phyloP scores from a whole-genome alignment of 805 yeast species.

The Cyberlindnera subsufficiens region DNA sequence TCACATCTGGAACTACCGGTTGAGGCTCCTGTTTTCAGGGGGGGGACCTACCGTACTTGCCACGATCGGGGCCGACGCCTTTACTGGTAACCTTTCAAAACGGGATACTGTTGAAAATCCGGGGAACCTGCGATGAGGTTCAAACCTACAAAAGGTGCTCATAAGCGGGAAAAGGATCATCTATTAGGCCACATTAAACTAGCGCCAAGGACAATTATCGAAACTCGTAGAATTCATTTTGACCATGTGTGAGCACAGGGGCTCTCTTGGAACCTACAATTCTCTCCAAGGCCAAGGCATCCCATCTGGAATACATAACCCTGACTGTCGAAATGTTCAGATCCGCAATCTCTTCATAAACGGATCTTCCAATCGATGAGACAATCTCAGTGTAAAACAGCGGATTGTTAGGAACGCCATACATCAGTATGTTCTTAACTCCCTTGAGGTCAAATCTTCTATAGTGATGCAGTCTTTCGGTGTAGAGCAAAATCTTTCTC shows the following conservation, averaged over 20 bases:
- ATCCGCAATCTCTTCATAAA: conserved; percentile 45
- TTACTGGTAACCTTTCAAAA: not conserved
- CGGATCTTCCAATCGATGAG: conserved; percentile 57
- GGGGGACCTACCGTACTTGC: too few species aligned
- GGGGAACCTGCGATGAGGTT: conserved; percentile 1
- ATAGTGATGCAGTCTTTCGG: conserved; percentile 91
- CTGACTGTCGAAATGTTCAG: conserved; percentile 53
- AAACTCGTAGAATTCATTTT: conserved; percentile 73
- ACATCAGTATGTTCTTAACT: conserved; percentile 75
- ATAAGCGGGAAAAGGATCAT: too few species aligned
- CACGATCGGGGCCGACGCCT: not conserved
- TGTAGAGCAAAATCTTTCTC: conserved; percentile 70
- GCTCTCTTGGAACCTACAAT: conserved; percentile 76
- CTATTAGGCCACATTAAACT: too few species aligned
- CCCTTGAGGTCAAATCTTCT: conserved; percentile 82
- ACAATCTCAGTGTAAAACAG: conserved; percentile 74
- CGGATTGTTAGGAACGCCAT: conserved; percentile 82
- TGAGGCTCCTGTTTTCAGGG: too few species aligned
- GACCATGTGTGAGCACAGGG: conserved; percentile 61
- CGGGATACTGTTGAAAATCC: not conserved
- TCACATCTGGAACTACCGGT: not conserved
- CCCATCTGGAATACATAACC: conserved; percentile 71
- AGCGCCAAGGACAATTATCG: conserved; percentile 17
- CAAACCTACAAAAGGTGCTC: too few species aligned
- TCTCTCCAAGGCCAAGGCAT: conserved; percentile 71